Conservation (phyloP, 2,329 filamentous ascomycete species). For the Penicillium brasilianum region DNA sequence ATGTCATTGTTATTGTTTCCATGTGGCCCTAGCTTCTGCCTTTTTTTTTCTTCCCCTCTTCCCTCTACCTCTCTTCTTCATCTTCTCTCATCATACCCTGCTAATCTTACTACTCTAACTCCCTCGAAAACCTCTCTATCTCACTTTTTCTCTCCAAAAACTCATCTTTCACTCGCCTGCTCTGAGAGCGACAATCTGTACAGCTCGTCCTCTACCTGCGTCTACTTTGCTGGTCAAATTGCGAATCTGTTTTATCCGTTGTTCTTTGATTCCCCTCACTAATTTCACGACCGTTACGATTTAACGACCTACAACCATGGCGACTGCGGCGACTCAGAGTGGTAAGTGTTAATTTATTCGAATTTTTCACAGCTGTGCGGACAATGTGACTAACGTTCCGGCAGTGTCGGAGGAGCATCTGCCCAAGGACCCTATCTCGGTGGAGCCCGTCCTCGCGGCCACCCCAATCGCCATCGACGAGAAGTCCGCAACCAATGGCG, state of each 20-base stretch:
- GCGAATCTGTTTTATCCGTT: conserved; percentile 17
- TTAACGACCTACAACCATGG: conserved; percentile 32
- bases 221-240: conserved; percentile 36
- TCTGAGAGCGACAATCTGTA: conserved; percentile 30
- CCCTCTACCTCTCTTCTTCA: conserved; percentile 19
- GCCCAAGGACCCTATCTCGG: conserved; percentile 25
- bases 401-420: conserved; percentile 28
- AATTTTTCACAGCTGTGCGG: background rate
- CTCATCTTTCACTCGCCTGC: conserved; percentile 11
- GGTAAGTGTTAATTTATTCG: conserved; percentile 13
- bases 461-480: conserved; percentile 21
- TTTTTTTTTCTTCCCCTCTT: conserved; percentile 19
- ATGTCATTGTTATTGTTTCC: conserved; percentile 19
- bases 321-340: conserved; percentile 30
- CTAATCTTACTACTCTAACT: conserved; percentile 1
- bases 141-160: background rate
- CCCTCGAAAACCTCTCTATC: background rate
- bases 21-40: conserved; percentile 22
- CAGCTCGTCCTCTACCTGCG: conserved; percentile 26
- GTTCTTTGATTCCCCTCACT: conserved; percentile 9
- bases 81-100: conserved; percentile 13
- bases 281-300: conserved; percentile 31
- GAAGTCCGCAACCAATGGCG: conserved; percentile 16
- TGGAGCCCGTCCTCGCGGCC: conserved; percentile 18
- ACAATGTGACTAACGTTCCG: background rate